phyloP scores from a whole-genome alignment of 345 rosid genomes.

The Xanthoceras sorbifolium region DNA sequence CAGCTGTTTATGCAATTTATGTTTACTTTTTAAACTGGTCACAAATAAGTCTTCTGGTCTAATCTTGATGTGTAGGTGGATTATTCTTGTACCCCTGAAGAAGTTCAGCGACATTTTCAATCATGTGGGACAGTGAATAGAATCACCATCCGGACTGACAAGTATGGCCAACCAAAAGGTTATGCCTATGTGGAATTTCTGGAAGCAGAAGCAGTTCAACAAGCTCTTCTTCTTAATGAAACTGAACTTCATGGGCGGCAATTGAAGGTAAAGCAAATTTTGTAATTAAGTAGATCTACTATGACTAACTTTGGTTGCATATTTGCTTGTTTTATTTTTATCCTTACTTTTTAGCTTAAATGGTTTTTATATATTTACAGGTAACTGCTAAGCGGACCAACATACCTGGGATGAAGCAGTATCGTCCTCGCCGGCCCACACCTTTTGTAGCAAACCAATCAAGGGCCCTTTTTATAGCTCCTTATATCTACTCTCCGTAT shows the following conservation, averaged over 20 bases:
- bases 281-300: neutral
- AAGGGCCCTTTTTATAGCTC: constrained; percentile 46
- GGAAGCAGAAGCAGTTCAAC: constrained; percentile 64
- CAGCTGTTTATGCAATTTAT: neutral
- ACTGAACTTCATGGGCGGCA: constrained; percentile 75
- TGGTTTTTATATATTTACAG: constrained; percentile 26
- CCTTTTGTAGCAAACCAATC: constrained; percentile 43
- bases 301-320: neutral
- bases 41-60: neutral
- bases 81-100: constrained; percentile 74
- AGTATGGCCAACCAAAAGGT: constrained; percentile 76
- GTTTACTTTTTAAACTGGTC: neutral
- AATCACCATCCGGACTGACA: constrained; percentile 71
- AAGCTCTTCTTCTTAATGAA: constrained; percentile 66
- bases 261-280: constrained; percentile 49
- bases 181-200: constrained; percentile 81
- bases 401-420: constrained; percentile 79
- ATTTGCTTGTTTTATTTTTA: neutral
- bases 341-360: neutral
- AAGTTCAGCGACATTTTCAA: constrained; percentile 81
- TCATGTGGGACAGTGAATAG: constrained; percentile 76
- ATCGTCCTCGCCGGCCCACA: constrained; percentile 53
- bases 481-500: constrained; percentile 53
- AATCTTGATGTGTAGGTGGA: constrained; percentile 53
- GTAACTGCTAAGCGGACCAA: constrained; percentile 68